Conservation (phyloP, 441 rosid species). For the Biscutella laevigata region DNA sequence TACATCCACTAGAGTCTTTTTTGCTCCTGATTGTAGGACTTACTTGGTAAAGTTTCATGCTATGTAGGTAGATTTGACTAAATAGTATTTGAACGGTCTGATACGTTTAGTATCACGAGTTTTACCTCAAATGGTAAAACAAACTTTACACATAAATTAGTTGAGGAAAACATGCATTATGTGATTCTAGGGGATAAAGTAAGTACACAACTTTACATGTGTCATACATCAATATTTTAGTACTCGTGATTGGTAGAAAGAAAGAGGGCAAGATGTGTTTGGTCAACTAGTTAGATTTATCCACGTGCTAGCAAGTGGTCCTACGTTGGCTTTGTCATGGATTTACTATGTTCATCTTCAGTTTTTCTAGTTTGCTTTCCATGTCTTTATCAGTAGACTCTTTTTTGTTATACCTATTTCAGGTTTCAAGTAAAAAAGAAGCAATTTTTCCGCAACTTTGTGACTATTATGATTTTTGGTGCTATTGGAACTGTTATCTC, state of each 20-base stretch:
- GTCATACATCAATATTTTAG: slow-evolving; percentile 11
- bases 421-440: slow-evolving; percentile 62
- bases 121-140: not conserved
- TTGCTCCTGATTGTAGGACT: not conserved
- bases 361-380: not conserved
- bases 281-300: slow-evolving; percentile 5
- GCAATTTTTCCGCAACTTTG: slow-evolving; percentile 48
- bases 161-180: not conserved
- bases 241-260: slow-evolving; percentile 13
- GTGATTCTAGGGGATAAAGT: slow-evolving; percentile 17
- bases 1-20: not conserved
- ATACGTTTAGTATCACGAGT: not conserved
- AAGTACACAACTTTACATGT: slow-evolving; percentile 1
- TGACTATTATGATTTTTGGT: slow-evolving; percentile 43
- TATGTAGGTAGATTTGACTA: not conserved
- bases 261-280: not conserved
- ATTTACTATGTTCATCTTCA: slow-evolving; percentile 13
- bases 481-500: slow-evolving; percentile 51
- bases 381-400: not conserved
- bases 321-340: slow-evolving; percentile 12
- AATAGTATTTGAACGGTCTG: not conserved
- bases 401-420: slow-evolving; percentile 6
- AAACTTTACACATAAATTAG: not conserved
- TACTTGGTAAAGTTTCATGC: not conserved
- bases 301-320: slow-evolving; percentile 25